Evolutionary conservation across 2,329 filamentous ascomycete genomes (phyloP), one percentile per base, ranked within the genome.

Genomic region (Penicillium sp.): DNA sequence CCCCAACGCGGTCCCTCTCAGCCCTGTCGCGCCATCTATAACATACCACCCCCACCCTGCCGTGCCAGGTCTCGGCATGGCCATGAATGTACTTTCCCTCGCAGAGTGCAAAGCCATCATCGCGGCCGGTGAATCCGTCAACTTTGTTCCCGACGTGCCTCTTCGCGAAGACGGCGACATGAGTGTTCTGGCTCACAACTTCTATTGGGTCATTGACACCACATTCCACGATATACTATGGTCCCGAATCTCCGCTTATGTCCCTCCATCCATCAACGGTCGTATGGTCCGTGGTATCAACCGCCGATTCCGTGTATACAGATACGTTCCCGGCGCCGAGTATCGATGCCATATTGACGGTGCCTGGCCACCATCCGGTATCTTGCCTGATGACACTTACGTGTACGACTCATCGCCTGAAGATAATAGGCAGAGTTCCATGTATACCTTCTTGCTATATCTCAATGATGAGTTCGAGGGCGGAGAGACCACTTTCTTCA

Each of bases 291-390:
- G 86, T 4, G 86, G 87, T 0, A 75, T 90, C 53, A 90, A 90
- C 63, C 78, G 87, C 1, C 81, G 87, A 6, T 90, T 89, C 73
- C 80, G 87, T 18, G 86, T 89, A 0, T 90, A 90, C 60, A 79
- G 87, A 63, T 90, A 90, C 55, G 86, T 89, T 0, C 86, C 87
- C 1, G 87, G 87, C 1, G 87, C 87, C 0, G 87, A 89, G 67
- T 90, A 90, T 64, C 77, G 87, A 7, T 85, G 82, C 55, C 87
- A 89, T 60, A 89, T 90, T 55, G 81, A 90, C 61, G 87, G 87
- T 7, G 87, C 87, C 0, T 90, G 87, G 87, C 87, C 87, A 12
- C 87, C 87, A 0, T 89, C 86, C 0, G 85, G 85, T 2, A 85
- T 89, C 43, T 71, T 80, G 1, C 72, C 82, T 0, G 77, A 80